Evolutionary conservation across 1,284 basidiomycete genomes (phyloP), one percentile per base, ranked within the genome.

Genomic region (Trichosporon inkin): DNA sequence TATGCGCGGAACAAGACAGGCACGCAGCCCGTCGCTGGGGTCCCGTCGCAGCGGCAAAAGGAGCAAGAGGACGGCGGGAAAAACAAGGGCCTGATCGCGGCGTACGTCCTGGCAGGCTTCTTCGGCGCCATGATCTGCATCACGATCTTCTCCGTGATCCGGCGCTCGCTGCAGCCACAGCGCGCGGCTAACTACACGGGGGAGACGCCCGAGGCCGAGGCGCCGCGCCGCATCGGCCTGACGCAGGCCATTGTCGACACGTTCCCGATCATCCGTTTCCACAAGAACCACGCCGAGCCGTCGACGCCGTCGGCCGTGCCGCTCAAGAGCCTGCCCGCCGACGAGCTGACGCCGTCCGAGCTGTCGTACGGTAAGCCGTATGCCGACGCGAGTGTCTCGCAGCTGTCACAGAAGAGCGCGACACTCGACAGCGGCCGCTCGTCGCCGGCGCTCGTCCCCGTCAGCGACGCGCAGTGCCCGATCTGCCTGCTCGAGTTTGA

Each of bases 401-500:
- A 20, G 16, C 1, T 36, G n/a, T 56, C 55, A 13, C 16, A 32
- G 17, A 32, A 20, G 17, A 32, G 32, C 35, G 36, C 56, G n/a
- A 47, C 61, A 19, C 17, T 56, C 7, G 57, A 37, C n/a, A 55
- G 61, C 17, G 59, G 58, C 34, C 41, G 41, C 14, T 32, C 36
- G 24, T 51, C 53, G 16, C 61, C 36, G 13, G 39, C 53, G 16
- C 61, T 28, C 7, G 39, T 34, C 7, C 19, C 37, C 2, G 44
- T 62, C 6, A 36, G 53, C 13, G 84, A 84, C 39, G 88, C 91
- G 74, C 91, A 88, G 22, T 96, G 92, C 78, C 92, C 93, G 6
- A 96, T 96, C 65, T 96, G 93, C 73, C 88, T 95, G 62, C 82
- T 90, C 39, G 92, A 94, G 68, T 96, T 96, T 71, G 89, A 93